These are phyloP conservation scores for Pseudogymnoascus sp. DNA, from an alignment of 2,329 filamentous ascomycete species.

Conservation along the genomic window DNA sequence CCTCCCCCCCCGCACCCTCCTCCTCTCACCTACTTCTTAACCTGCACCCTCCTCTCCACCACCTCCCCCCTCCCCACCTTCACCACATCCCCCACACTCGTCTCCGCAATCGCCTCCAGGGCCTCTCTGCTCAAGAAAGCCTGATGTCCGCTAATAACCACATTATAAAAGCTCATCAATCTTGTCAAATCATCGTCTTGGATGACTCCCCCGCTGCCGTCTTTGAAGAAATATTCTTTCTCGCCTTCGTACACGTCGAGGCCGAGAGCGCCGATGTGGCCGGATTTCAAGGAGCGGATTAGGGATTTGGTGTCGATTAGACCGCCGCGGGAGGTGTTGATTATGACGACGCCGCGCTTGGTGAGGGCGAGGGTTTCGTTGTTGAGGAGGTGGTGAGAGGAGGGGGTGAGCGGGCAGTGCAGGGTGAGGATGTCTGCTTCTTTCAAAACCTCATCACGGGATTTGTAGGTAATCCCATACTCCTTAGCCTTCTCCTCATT, in stretches of 20 bases:
- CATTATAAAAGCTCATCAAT: conserved; percentile 61
- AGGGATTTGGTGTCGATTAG: conserved; percentile 55
- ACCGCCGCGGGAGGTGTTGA: conserved; percentile 63
- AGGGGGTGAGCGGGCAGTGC: conserved; percentile 37
- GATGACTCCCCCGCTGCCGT: conserved; percentile 58
- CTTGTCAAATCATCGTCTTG: conserved; percentile 60
- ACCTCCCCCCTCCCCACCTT: background rate
- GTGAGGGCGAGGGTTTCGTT: conserved; percentile 42
- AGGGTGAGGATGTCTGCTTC: background rate
- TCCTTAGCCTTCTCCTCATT: background rate
- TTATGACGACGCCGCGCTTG: conserved; percentile 14
- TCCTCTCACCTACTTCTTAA: background rate
- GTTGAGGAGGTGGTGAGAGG: conserved; percentile 43
- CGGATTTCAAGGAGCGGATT: conserved; percentile 52
- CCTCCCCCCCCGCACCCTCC: background rate
- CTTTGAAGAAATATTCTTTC: conserved; percentile 56
- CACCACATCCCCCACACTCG: conserved; percentile 50
- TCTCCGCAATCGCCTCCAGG: conserved; percentile 54
- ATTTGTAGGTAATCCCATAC: background rate
- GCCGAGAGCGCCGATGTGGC: conserved; percentile 54
- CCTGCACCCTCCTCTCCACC: conserved; percentile 26
- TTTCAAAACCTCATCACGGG: background rate
- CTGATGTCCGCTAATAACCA: conserved; percentile 60
- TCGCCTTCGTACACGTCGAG: conserved; percentile 65
- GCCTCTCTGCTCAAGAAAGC: conserved; percentile 64